These are phyloP conservation scores for Saccharomyces hybrid DNA, from an alignment of 1,139 yeast genomes.

Conservation along the genomic window DNA sequence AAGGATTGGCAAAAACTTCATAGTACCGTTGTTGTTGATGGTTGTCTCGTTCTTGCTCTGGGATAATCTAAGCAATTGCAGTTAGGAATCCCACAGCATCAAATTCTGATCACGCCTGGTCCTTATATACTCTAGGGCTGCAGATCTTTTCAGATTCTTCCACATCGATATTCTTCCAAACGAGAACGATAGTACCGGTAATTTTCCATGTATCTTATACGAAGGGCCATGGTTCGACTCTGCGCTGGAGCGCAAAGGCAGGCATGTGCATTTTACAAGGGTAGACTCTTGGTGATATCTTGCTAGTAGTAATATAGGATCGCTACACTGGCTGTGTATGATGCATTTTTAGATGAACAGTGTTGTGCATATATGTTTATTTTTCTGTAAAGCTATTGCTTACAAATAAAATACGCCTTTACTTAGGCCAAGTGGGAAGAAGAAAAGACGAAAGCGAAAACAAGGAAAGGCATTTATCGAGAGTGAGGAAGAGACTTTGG, in stretches of 20 bases:
- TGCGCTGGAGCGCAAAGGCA: not conserved
- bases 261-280: not conserved
- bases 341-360: too few species aligned
- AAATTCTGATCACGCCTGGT: not conserved
- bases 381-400: not conserved
- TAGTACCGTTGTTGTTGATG: conserved; percentile 1
- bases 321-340: not conserved
- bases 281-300: not conserved
- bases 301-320: not conserved
- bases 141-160: not conserved
- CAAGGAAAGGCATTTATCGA: not conserved
- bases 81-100: not conserved
- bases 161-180: not conserved
- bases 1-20: conserved; percentile 28
- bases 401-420: not conserved
- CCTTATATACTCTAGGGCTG: not conserved
- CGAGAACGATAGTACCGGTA: conserved; percentile 1
- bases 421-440: not conserved
- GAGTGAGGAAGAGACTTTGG: too few species aligned
- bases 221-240: not conserved
- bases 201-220: not conserved
- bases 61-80: not conserved
- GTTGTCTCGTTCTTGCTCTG: too few species aligned
- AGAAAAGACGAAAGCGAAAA: not conserved
- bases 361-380: not conserved